Conservation (phyloP, 257 asterid genomes). For the Primulina eburnea region DNA sequence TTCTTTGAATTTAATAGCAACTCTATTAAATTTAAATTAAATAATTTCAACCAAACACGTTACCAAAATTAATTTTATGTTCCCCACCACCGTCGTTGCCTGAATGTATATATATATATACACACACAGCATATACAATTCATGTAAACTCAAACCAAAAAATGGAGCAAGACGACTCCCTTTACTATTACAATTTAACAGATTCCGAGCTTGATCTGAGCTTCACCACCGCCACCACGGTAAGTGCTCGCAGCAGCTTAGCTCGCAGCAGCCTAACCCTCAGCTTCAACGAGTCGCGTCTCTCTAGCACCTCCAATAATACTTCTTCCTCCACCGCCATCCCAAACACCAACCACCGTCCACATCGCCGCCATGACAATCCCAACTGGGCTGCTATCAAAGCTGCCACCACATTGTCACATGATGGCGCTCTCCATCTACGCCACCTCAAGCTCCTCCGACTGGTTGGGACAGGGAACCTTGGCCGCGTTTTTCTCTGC, state of each 20-base stretch:
- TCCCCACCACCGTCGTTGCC: conserved; percentile 15
- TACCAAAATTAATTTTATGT: conserved; percentile 38
- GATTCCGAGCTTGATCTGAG: conserved; percentile 82
- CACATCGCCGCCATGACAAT: conserved; percentile 64
- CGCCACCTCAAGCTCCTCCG: conserved; percentile 82
- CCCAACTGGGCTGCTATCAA: conserved; percentile 74
- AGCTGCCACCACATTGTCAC: conserved; percentile 64
- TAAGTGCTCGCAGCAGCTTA: conserved; percentile 67
- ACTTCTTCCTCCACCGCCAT: conserved; percentile 40
- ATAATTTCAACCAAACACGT: conserved; percentile 52
- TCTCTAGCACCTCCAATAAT: conserved; percentile 40
- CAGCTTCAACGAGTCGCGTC: conserved; percentile 78
- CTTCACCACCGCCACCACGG: conserved; percentile 63
- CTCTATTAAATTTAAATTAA: conserved; percentile 4
- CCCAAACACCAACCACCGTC: conserved; percentile 55
- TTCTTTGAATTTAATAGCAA: no score
- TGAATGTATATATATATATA: conserved; percentile 9
- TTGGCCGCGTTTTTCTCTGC: conserved; percentile 91
- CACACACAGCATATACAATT: neutral
- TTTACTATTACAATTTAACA: conserved; percentile 26
- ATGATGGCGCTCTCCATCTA: conserved; percentile 74
- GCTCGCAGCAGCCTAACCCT: conserved; percentile 39
- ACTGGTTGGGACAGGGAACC: conserved; percentile 82
- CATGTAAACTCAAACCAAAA: neutral
- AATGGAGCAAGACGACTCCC: conserved; percentile 56